Base-by-base conservation (phyloP, 2,329 filamentous ascomycete genomes). In the Cladosporium oxysporum region DNA sequence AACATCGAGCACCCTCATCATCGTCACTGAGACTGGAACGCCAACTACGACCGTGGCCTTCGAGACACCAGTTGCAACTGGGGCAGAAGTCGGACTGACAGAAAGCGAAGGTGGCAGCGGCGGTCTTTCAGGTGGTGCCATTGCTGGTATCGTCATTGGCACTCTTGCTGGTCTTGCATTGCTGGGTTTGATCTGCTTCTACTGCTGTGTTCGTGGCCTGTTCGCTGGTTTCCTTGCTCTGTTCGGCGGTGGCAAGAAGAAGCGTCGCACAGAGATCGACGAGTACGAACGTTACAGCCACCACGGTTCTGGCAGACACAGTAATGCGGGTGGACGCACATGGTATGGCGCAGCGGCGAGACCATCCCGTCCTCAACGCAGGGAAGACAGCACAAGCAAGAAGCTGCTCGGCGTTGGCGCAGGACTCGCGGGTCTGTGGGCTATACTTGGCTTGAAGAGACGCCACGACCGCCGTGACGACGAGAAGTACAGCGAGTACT, bases 101-200 rank as follows among this genome's bases (percentile, higher is more conserved):
- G 74, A 76, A 28, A 72, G 76, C 16, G 67, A 74, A 29, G 57
- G 67, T 12, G 71, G 71, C 33, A 71, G 76, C 64, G 70, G 72
- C 29, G 76, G 78, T 23, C 83, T 93, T 63, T 91, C 88, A 72
- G 85, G 83, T 52, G 91, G 90, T 62, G 91, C 90, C 67, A 93
- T 93, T 72, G 91, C 91, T 18, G 91, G 91, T 67, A 93, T 93
- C 72, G 91, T 93, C 70, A 88, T 93, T 65, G 91, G 91, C 68
- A 85, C 87, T 12, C 82, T 93, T 58, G 84, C 85, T 16, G 91
- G 89, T 68, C 82, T 92, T 41, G 78, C 84, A 49, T 81, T 93
- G 2, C 84, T 93, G 26, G 80, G 89, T 5, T 83, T 91, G 8
- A 79, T 93, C 73, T 92, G 90, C 82, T 88, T 91, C 80, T 93